These are phyloP conservation scores for Colletotrichum viniferum DNA, from an alignment of 2,329 filamentous ascomycete species.

Conservation along the genomic window DNA sequence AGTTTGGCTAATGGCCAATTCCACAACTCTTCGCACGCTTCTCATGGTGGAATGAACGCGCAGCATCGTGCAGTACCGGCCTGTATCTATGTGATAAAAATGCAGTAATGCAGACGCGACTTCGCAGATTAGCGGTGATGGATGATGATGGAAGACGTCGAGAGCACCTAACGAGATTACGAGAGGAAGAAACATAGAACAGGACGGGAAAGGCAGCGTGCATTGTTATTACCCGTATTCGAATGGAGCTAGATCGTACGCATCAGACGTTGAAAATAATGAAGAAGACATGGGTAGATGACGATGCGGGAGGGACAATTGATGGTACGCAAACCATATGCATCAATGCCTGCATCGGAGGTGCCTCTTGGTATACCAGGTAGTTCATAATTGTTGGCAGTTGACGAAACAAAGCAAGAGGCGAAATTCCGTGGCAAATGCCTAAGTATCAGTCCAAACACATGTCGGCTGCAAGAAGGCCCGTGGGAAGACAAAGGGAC, in stretches of 20 bases:
- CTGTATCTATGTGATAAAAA: background rate
- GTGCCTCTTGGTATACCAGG: background rate
- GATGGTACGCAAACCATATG: background rate
- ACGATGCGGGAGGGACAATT: background rate
- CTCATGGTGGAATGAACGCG: rapidly evolving
- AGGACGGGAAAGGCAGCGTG: rapidly evolving
- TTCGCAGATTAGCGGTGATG: rapidly evolving
- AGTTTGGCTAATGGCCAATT: background rate
- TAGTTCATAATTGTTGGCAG: background rate
- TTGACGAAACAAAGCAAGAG: background rate
- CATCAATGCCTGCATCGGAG: background rate
- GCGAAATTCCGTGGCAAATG: background rate
- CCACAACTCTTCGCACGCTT: rapidly evolving
- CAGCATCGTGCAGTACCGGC: background rate
- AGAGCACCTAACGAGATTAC: background rate
- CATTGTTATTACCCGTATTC: background rate
- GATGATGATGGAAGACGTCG: background rate
- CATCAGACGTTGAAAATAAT: background rate
- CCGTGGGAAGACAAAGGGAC: background rate
- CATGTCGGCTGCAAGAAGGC: background rate
- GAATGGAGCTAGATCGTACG: rapidly evolving
- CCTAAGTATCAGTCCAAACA: background rate
- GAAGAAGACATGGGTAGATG: background rate
- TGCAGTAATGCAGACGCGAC: background rate
- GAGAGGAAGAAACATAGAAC: background rate